Evolutionary conservation across 2,329 filamentous ascomycete species (phyloP).

Genomic region (Ascosphaera aggregata): DNA sequence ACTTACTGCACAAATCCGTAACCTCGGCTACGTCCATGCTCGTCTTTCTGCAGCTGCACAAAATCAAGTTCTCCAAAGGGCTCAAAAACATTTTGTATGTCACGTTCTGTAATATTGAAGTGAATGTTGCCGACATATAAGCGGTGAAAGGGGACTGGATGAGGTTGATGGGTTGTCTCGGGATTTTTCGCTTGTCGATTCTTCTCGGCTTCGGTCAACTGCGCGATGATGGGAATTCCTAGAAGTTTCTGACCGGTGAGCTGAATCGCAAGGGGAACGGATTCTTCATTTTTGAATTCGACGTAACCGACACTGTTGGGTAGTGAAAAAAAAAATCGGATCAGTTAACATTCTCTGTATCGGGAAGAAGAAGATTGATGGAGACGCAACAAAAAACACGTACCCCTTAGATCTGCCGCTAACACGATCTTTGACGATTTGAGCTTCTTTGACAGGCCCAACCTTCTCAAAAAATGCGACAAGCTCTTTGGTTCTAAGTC

Average conservation of each 20-base stretch:
- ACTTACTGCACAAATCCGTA: constrained; percentile 98
- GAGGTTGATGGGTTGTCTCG: constrained; percentile 33
- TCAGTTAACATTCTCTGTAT: constrained; percentile 11
- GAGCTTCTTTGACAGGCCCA: constrained; percentile 83
- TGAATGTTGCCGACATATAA: constrained; percentile 99
- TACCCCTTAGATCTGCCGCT: constrained; percentile 96
- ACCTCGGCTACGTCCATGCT: constrained; percentile 68
- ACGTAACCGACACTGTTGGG: constrained; percentile 75
- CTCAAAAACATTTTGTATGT: constrained; percentile 89
- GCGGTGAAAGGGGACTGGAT: constrained; percentile 65
- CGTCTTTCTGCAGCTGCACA: constrained; percentile 92
- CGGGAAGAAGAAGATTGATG: neutral
- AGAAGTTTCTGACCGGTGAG: constrained; percentile 96
- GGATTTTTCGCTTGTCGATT: constrained; percentile 84
- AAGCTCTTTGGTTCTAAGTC: constrained; percentile 75
- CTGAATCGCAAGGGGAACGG: constrained; percentile 78
- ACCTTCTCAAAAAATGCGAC: constrained; percentile 92
- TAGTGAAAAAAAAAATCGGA: constrained; percentile 10
- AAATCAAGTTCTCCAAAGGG: constrained; percentile 96
- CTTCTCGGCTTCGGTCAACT: constrained; percentile 97
- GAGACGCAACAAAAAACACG: constrained; percentile 13
- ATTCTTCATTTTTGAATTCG: constrained; percentile 93
- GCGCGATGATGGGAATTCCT: constrained; percentile 96
- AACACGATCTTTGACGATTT: constrained; percentile 95
- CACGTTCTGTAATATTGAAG: constrained; percentile 94